phyloP scores from a whole-genome alignment of 2,329 filamentous ascomycete species.

The Fusarium napiforme region DNA sequence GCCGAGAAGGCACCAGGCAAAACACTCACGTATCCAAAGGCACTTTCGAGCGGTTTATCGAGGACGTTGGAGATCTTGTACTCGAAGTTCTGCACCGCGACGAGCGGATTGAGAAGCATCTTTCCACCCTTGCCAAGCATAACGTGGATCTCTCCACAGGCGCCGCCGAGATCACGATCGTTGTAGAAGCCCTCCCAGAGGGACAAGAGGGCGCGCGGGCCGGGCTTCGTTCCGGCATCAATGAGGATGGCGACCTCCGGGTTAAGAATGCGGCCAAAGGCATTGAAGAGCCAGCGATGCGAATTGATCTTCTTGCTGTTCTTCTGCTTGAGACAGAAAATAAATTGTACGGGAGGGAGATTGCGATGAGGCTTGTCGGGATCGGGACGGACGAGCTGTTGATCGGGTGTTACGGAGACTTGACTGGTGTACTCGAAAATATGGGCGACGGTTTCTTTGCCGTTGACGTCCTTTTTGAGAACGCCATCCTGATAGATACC shows the following conservation, averaged over 20 bases:
- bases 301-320: constrained; percentile 46
- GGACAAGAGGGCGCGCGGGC: constrained; percentile 36
- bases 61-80: constrained; percentile 44
- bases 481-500: constrained; percentile 43
- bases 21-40: constrained; percentile 42
- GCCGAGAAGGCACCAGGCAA: constrained; percentile 41
- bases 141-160: constrained; percentile 42
- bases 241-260: constrained; percentile 42
- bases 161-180: constrained; percentile 39
- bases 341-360: constrained; percentile 40
- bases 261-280: constrained; percentile 42
- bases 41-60: constrained; percentile 40
- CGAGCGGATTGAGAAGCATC: constrained; percentile 41
- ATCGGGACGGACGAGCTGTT: constrained; percentile 41
- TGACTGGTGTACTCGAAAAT: constrained; percentile 44
- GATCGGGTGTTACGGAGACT: constrained; percentile 41
- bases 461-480: constrained; percentile 42
- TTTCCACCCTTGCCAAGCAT: constrained; percentile 40
- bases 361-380: constrained; percentile 35
- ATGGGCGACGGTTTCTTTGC: constrained; percentile 41
- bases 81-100: constrained; percentile 43
- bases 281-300: constrained; percentile 43
- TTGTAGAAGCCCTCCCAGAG: constrained; percentile 43
- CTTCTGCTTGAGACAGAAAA: constrained; percentile 44
- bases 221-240: constrained; percentile 41